phyloP scores from a whole-genome alignment of 495 filamentous ascomycete species.

The Penicillium subrubescens region DNA sequence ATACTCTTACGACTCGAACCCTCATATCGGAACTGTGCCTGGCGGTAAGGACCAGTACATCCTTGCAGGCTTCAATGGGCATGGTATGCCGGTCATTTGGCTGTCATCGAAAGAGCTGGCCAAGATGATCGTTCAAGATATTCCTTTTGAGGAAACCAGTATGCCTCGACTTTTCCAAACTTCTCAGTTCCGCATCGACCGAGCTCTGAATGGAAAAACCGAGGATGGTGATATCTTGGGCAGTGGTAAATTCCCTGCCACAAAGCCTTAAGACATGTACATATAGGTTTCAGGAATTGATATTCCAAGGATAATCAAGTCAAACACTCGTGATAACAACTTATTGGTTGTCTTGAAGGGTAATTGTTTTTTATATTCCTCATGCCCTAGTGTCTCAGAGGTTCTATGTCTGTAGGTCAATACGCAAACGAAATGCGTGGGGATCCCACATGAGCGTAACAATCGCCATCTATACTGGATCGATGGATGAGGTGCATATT shows the following conservation, averaged over 20 bases:
- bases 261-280: conserved; percentile 12
- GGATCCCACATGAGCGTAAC: background rate
- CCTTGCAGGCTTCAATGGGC: conserved; percentile 56
- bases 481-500: background rate
- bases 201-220: conserved; percentile 16
- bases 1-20: conserved; percentile 46
- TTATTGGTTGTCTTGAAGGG: too few species aligned
- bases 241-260: conserved; percentile 17
- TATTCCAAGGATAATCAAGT: background rate
- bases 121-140: conserved; percentile 42
- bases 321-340: background rate
- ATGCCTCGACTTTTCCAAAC: conserved; percentile 43
- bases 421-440: background rate
- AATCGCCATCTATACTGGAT: background rate
- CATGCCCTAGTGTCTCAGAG: too few species aligned
- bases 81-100: conserved; percentile 56
- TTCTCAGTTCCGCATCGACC: conserved; percentile 19
- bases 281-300: background rate
- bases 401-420: background rate
- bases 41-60: conserved; percentile 44
- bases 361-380: too few species aligned
- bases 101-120: conserved; percentile 45
- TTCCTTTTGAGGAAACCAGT: conserved; percentile 37
- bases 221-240: conserved; percentile 27
- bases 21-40: conserved; percentile 52